These are phyloP conservation scores for Fraxinus greggii DNA, from an alignment of 305 asterid species.

Conservation along the genomic window DNA sequence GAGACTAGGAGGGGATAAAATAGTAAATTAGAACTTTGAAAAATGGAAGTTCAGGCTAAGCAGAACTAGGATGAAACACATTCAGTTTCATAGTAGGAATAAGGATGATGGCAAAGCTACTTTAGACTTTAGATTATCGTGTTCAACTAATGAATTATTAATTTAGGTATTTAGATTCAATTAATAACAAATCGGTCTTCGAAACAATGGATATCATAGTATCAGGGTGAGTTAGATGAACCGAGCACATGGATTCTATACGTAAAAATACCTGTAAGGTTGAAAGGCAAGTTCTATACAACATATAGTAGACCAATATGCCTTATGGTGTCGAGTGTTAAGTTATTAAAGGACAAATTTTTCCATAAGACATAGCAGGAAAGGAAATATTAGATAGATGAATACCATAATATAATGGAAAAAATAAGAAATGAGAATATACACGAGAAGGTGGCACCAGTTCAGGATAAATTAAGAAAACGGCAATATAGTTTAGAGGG, in stretches of 20 bases:
- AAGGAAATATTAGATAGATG: not conserved
- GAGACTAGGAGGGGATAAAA: not conserved
- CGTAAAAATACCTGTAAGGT: not conserved
- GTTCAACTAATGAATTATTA: not conserved
- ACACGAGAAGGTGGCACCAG: not conserved
- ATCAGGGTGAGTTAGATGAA: not conserved
- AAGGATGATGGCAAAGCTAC: not conserved
- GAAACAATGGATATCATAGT: not conserved
- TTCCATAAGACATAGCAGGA: not conserved
- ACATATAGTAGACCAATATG: not conserved
- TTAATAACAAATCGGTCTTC: not conserved
- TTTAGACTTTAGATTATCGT: not conserved
- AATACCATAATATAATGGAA: not conserved
- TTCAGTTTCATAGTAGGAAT: not conserved
- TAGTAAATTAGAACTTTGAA: not conserved
- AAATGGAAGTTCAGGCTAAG: not conserved
- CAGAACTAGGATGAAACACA: not conserved
- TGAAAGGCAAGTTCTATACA: constrained; percentile 1
- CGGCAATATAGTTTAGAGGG: not conserved
- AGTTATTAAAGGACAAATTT: not conserved
- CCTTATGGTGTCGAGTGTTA: not conserved
- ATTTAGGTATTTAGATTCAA: not conserved
- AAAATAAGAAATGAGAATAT: not conserved
- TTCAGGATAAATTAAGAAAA: not conserved
- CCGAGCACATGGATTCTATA: not conserved